These are phyloP conservation scores for Alternaria ventricosa DNA, from an alignment of 2,329 filamentous ascomycete species.

Conservation along the genomic window DNA sequence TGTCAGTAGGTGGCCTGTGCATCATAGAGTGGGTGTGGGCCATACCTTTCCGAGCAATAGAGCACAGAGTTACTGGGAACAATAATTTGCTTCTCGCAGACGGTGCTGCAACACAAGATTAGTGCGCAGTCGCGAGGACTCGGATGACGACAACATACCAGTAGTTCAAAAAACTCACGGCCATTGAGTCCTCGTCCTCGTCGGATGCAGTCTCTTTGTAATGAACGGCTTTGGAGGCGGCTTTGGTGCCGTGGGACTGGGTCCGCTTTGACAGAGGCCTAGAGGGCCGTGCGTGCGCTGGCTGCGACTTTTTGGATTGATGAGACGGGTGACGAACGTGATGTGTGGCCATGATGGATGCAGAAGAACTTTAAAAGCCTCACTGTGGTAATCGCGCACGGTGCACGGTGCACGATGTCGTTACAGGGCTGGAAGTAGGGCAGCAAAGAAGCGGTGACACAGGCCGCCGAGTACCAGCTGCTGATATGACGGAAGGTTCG, in stretches of 20 bases:
- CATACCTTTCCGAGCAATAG: conserved; percentile 70
- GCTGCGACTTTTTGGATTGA: conserved; percentile 45
- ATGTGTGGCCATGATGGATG: conserved; percentile 43
- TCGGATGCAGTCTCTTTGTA: conserved; percentile 37
- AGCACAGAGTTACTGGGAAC: conserved; percentile 65
- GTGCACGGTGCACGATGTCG: conserved; percentile 42
- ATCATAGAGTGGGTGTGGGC: conserved; percentile 10
- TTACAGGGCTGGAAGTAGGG: conserved; percentile 31
- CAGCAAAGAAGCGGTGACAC: conserved; percentile 48
- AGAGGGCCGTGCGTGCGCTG: conserved; percentile 43
- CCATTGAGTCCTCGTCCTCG: conserved; percentile 59
- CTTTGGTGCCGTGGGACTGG: conserved; percentile 39
- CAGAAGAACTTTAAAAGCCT: conserved; percentile 47
- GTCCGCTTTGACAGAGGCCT: conserved; percentile 46
- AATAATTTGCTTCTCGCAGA: conserved; percentile 70
- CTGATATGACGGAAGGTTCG: conserved; percentile 44
- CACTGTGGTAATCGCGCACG: conserved; percentile 39
- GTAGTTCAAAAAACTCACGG: conserved; percentile 60
- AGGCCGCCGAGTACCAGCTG: conserved; percentile 32
- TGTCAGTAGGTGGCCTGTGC: conserved; percentile 19
- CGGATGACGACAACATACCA: conserved; percentile 50
- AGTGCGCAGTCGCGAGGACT: conserved; percentile 8
- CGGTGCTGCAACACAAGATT: conserved; percentile 56
- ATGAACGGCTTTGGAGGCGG: conserved; percentile 29
- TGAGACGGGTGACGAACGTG: conserved; percentile 44